phyloP scores from a whole-genome alignment of 371 early-diverging fungal genomes.

The Umbelopsis sp. region DNA sequence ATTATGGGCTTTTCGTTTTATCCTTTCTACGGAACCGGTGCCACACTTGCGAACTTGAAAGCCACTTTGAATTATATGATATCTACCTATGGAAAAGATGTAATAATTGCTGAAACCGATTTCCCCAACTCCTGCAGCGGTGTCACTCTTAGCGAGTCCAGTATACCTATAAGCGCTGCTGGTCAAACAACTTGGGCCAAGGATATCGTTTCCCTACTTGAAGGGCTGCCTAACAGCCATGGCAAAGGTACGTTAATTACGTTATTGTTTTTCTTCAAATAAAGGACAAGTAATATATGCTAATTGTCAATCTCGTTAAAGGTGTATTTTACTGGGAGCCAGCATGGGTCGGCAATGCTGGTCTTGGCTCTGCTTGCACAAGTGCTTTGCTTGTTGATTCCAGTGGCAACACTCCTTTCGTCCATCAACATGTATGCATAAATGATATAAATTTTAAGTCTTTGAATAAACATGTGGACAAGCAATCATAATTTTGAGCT shows the following conservation, averaged over 20 bases:
- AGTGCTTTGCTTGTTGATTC: slow-evolving; percentile 8
- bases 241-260: neutral
- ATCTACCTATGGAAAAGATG: slow-evolving; percentile 9
- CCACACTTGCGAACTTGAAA: slow-evolving; percentile 10
- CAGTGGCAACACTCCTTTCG: slow-evolving; percentile 1
- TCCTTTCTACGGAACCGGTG: slow-evolving; percentile 15
- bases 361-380: slow-evolving; percentile 6
- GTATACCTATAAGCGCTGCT: slow-evolving; percentile 3
- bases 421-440: slow-evolving; percentile 10
- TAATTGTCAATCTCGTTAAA: neutral
- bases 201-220: neutral
- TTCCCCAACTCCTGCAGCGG: neutral
- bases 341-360: slow-evolving; percentile 14
- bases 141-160: slow-evolving; percentile 8
- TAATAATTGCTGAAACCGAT: slow-evolving; percentile 8
- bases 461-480: too few relatives aligned
- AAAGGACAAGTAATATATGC: neutral
- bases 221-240: neutral
- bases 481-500: too few relatives aligned
- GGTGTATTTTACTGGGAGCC: slow-evolving; percentile 17
- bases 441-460: too few relatives aligned
- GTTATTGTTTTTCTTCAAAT: neutral
- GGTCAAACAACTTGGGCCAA: neutral
- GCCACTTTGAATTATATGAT: slow-evolving; percentile 1
- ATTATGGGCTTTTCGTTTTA: slow-evolving; percentile 13